These are phyloP conservation scores for Trebouxiophyceae sp. DNA, from an alignment of 163 green algal species.

Conservation along the genomic window DNA sequence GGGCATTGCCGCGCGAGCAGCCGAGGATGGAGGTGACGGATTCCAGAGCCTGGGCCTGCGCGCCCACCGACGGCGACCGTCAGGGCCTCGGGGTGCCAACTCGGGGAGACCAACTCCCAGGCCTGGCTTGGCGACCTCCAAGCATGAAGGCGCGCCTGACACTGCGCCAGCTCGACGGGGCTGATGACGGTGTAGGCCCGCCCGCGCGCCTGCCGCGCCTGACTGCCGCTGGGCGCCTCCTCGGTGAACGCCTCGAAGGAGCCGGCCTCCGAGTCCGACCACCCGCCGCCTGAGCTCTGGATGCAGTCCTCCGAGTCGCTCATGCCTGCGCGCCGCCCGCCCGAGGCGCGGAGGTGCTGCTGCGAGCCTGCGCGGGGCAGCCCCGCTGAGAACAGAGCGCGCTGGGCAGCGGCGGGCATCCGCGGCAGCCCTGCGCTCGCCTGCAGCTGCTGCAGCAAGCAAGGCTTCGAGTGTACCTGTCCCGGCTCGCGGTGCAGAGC, in stretches of 20 bases:
- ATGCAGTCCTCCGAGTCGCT: no score
- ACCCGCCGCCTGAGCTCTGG: no score
- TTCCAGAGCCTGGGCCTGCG: constrained; percentile 41
- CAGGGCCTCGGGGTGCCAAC: not conserved
- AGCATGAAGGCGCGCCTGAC: not conserved
- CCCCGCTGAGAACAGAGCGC: no score
- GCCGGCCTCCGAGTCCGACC: not conserved
- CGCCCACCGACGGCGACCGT: not conserved
- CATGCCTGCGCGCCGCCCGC: no score
- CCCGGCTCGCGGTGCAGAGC: no score
- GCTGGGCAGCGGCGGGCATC: no score
- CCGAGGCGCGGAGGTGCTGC: no score
- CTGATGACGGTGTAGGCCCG: not conserved
- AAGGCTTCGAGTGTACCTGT: no score
- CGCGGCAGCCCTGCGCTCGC: no score
- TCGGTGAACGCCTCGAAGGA: not conserved
- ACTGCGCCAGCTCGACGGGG: not conserved
- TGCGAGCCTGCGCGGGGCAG: no score
- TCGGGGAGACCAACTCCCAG: not conserved
- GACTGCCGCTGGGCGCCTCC: not conserved
- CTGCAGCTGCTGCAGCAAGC: no score
- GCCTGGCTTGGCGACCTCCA: not conserved
- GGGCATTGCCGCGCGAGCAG: constrained; percentile 37
- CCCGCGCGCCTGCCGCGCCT: no score
- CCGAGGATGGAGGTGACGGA: constrained; percentile 44